Evolutionary conservation across 306 rosid species (phyloP), one percentile per base, ranked within the genome.

Genomic region (Prunus kanzakura): DNA sequence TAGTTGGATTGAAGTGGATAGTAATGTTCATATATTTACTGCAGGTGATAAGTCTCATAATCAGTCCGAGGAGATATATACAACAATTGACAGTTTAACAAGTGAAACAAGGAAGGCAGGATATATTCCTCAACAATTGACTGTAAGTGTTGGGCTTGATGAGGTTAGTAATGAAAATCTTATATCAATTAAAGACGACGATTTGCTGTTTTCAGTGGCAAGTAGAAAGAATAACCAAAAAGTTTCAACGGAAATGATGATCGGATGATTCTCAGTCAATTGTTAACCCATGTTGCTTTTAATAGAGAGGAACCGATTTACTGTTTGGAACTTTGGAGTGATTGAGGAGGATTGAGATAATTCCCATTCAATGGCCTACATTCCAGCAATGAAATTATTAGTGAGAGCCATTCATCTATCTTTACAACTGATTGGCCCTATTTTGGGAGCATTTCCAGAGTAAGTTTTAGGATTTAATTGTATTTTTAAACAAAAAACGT

Each of bases 1-100:
- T 62, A 79, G 86, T 57, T 79, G 88, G 86, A 79, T 79, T 76
- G 86, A 82, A 79, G 77, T 79, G 41, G 74, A 82, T n/a, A 79
- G 58, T 61, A 64, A 20, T 35, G 50, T 82, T 63, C 79, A 78
- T 50, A 27, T 49, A 10, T 82, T 85, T 64, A 56, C 58, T 43
- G 79, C 86, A 1, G 50, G 84, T 55, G 84, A 85, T 60, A 51
- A 22, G 11, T 85, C 86, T 12, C 88, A 85, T 74, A 18, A 69
- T 62, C 76, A 43, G 58, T 35, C 64, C 0, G 71, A 23, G 29
- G 88, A 79, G 79, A 76, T 85, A 71, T 76, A 82, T 79, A 54
- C 47, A 20, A 61, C 75, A 32, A 32, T 85, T 23, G 79, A 85
- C 20, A 76, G 60, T 67, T 76, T 85, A 55, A 82, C 80, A 10